Evolutionary conservation across 177 flowering plant genomes (phyloP).

Genomic region (Tripterygium wilfordii): DNA sequence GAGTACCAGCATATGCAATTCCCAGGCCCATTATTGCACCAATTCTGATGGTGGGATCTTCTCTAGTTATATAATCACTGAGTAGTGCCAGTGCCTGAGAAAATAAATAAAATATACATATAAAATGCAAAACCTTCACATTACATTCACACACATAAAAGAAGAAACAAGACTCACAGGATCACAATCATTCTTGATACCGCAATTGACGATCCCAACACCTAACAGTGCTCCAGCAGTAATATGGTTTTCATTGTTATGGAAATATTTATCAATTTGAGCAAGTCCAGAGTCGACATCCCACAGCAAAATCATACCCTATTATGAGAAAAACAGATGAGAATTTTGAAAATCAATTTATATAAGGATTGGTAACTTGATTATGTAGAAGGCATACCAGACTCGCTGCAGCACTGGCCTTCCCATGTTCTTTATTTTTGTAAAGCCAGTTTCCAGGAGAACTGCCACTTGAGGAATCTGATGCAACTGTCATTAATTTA

Average conservation of each 20-base stretch:
- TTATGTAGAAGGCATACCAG: conserved; percentile 60
- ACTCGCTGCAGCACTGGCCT: conserved; percentile 97
- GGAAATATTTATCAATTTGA: conserved; percentile 87
- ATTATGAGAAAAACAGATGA: conserved; percentile 1
- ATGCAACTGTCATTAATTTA: conserved; percentile 85
- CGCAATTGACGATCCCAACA: conserved; percentile 87
- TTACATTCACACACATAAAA: no score
- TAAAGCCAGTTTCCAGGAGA: conserved; percentile 88
- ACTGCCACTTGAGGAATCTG: conserved; percentile 70
- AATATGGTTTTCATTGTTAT: conserved; percentile 76
- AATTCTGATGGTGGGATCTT: conserved; percentile 76
- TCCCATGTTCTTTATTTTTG: conserved; percentile 98
- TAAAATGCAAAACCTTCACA: no score
- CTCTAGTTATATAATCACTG: conserved; percentile 63
- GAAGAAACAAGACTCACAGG: conserved; percentile 64
- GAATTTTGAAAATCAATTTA: background rate
- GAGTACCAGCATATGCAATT: conserved; percentile 90
- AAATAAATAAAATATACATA: conserved; percentile 1
- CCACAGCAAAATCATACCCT: conserved; percentile 97
- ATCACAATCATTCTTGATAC: conserved; percentile 83
- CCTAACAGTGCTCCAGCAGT: conserved; percentile 90
- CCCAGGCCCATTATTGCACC: conserved; percentile 98
- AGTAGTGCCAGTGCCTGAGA: conserved; percentile 88
- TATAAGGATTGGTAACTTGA: no score
- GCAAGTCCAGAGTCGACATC: conserved; percentile 94